Base-by-base conservation (phyloP, 2,329 filamentous ascomycete genomes). In the Microsporum ferrugineum region DNA sequence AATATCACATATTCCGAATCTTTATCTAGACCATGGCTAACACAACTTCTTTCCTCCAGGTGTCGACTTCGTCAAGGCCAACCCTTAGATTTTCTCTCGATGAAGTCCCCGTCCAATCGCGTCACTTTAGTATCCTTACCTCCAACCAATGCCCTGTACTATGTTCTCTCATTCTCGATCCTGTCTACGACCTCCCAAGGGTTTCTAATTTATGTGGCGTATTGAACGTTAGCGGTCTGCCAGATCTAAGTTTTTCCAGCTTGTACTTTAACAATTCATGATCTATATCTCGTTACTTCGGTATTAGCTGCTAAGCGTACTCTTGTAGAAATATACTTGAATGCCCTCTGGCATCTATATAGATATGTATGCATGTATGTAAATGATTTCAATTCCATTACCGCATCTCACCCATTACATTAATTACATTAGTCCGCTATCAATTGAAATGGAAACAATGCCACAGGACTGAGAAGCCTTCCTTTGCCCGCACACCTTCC, bases 31-130 rank as follows among this genome's bases (percentile, higher is more conserved):
- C 56, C 10, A 31, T 29, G 27, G 45, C 45, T 51, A 51, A 34
- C 33, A 12, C 1, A 59, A 57, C 14, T 59, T 27, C n/a, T 57
- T 23, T 2, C 38, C 36, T 33, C 2, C 58, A 71, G 75, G 75
- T 75, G 77, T 85, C 72, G 79, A 85, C 71, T 87, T 84, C 72
- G 83, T 81, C 71, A 81, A 83, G 76, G 75, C 78, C 73, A 86
- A 78, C 74, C 76, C 76, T 72, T 78, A 76, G 72, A 72, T 68
- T 23, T 29, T n/a, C 23, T 56, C 53, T 8, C 27, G 45, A 51
- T 31, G 45, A 51, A 49, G 12, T 12, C 10, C 27, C 45, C 45
- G 29, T 33, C 29, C 57, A 58, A n/a, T 58, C 10, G n/a, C 17
- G 23, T 58, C 38, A 36, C 36, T 23, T 33, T 17, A 36, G 39